Conservation (phyloP, 345 rosid species). For the Turritis glabra region DNA sequence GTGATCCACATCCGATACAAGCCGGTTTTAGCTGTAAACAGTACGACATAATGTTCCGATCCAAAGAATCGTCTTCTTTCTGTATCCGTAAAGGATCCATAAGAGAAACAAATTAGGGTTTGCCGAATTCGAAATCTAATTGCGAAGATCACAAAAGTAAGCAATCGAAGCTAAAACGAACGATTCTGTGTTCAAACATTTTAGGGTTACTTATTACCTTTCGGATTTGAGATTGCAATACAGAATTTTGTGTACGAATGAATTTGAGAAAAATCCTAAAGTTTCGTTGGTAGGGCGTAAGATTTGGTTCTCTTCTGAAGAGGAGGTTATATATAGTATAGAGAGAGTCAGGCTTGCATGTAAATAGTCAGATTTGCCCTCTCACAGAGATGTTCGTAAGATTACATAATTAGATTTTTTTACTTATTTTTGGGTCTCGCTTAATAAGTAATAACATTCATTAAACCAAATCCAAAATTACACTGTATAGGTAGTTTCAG, state of each 20-base stretch:
- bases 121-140: neutral
- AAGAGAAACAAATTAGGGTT: constrained; percentile 16
- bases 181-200: neutral
- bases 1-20: constrained; percentile 76
- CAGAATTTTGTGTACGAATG: neutral
- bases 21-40: constrained; percentile 73
- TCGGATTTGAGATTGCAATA: neutral
- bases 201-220: neutral
- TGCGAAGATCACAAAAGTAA: neutral
- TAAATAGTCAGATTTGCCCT: neutral
- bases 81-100: neutral
- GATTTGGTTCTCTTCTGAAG: neutral
- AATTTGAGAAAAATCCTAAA: neutral
- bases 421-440: neutral
- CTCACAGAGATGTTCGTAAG: neutral
- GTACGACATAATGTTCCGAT: constrained; percentile 51
- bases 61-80: neutral
- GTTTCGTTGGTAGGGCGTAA: neutral
- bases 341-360: neutral
- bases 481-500: neutral
- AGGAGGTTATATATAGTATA: neutral
- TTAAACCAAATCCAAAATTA: neutral
- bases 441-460: neutral
- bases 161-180: neutral
- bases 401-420: neutral